Conservation (phyloP, 257 asterid genomes). For the Penstemon davidsonii region DNA sequence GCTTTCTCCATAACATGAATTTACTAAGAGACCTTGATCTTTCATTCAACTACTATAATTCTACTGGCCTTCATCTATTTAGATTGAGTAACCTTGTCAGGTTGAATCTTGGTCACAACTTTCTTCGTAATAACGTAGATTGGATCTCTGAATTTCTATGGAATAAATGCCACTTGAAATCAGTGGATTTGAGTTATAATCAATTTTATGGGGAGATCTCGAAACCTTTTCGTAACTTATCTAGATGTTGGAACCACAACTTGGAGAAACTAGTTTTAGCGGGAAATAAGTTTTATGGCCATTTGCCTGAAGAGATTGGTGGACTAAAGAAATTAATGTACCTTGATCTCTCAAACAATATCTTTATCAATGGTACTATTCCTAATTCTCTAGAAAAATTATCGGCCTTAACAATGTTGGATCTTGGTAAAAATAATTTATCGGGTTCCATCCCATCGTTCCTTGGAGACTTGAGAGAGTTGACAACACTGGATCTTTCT, state of each 20-base stretch:
- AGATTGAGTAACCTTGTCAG: background rate
- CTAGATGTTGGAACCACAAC: slow-evolving; percentile 8
- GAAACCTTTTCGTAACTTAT: background rate
- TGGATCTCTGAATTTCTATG: background rate
- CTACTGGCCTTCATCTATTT: background rate
- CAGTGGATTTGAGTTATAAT: background rate
- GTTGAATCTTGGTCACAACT: background rate
- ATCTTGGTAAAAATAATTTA: background rate
- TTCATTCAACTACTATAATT: background rate
- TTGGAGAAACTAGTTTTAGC: background rate
- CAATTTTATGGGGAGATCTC: slow-evolving; percentile 14
- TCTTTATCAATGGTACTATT: background rate
- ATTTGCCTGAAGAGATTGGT: no score
- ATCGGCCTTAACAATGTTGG: background rate
- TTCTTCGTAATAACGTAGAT: background rate
- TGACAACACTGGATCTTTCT: background rate
- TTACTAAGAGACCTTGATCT: slow-evolving; percentile 14
- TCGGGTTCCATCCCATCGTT: no score
- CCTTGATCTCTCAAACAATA: no score
- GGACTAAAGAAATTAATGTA: no score
- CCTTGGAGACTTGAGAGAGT: background rate
- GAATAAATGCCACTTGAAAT: slow-evolving; percentile 12
- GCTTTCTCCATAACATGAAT: background rate
- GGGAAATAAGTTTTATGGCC: no score
- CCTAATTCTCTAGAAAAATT: background rate